Evolutionary conservation across 2,329 filamentous ascomycete species (phyloP), one percentile per base, ranked within the genome.

Genomic region (Colletotrichum eremochloae): DNA sequence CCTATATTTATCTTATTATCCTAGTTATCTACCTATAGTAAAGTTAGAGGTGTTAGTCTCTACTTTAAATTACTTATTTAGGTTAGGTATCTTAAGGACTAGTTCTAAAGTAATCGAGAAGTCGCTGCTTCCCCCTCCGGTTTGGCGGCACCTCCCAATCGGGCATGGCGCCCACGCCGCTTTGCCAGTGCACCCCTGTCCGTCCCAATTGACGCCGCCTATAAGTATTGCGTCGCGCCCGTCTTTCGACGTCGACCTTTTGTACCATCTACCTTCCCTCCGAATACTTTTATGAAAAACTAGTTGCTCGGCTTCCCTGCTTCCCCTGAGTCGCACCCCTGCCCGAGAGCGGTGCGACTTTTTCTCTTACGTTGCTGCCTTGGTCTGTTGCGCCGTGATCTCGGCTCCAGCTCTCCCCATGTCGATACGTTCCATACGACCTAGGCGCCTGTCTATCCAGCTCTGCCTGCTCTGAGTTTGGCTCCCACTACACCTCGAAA

Each of bases 241-340:
- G 42, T 2, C 42, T 44, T 15, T 14, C 1, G 14, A 15, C 15
- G 42, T 14, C 42, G 14, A 14, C 42, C 18, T 44, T 14, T 44
- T 44, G 42, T 44, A 44, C 42, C 5, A 14, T 44, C 14, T 44
- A 44, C 42, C 14, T 15, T 15, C 18, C 15, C 42, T 44, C 42
- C 42, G 12, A 44, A 44, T 15, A 44, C 14, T 15, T 44, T 44
- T 5, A 44, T 14, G 14, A 44, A 56, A 56, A 56, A 56, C 31
- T 57, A 2, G 14, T 57, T 38, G 33, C 53, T 53, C 29, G 6
- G 24, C 24, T 18, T 53, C 31, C 50, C 24, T 33, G 24, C n/a
- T 53, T 53, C 11, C 40, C 53, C 53, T 57, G 12, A 57, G 31
- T 57, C 33, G 33, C 31, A 57, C 53, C 53, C 53, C 12, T 57